These are phyloP conservation scores for Sporothrix inflata DNA, from an alignment of 2,329 filamentous ascomycete genomes.

Conservation along the genomic window DNA sequence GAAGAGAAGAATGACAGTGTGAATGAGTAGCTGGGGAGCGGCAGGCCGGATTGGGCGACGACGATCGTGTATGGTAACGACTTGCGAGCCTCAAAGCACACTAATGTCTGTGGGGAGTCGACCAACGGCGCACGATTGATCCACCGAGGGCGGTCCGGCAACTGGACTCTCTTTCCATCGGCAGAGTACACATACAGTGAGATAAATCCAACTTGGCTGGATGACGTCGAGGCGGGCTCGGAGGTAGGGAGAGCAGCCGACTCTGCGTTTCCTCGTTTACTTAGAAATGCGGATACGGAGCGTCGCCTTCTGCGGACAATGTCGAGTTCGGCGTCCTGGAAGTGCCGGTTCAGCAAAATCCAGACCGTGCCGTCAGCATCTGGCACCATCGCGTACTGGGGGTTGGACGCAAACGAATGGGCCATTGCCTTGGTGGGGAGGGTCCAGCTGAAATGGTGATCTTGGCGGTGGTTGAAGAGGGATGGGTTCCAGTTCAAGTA, in stretches of 20 bases:
- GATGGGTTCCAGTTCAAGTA: constrained; percentile 97
- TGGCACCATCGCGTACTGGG: constrained; percentile 71
- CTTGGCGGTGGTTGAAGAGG: constrained; percentile 78
- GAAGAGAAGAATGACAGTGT: constrained; percentile 82
- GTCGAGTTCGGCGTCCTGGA: constrained; percentile 68
- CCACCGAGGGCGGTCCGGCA: constrained; percentile 62
- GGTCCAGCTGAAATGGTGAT: constrained; percentile 88
- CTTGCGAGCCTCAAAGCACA: constrained; percentile 65
- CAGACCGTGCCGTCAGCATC: constrained; percentile 67
- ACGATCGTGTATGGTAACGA: constrained; percentile 59
- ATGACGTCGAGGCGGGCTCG: background rate
- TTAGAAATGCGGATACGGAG: background rate
- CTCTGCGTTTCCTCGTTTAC: background rate
- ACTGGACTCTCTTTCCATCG: constrained; percentile 70
- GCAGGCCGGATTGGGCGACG: constrained; percentile 70
- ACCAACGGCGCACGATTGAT: constrained; percentile 82
- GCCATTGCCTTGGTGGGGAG: constrained; percentile 52
- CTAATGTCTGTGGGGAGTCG: constrained; percentile 88
- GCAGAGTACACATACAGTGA: constrained; percentile 77
- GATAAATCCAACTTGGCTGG: constrained; percentile 68
- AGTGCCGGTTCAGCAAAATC: constrained; percentile 86
- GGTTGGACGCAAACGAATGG: constrained; percentile 65
- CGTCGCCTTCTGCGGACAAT: constrained; percentile 52
- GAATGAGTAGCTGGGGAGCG: constrained; percentile 75
- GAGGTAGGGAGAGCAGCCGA: background rate